These are phyloP conservation scores for Carex parvula DNA, from an alignment of 176 grass and related monocot species.

Conservation along the genomic window DNA sequence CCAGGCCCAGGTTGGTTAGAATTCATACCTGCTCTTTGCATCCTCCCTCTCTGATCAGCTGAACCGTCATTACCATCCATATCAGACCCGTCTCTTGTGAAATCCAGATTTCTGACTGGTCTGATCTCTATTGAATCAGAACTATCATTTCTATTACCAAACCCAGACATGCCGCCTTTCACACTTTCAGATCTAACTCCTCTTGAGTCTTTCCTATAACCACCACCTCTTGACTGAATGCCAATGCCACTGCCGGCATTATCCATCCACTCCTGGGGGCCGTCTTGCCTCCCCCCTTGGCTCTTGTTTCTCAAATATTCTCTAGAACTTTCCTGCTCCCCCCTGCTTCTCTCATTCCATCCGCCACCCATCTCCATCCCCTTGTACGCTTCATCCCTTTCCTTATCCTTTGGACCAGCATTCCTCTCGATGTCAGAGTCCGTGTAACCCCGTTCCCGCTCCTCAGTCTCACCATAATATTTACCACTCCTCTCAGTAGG, in stretches of 20 bases:
- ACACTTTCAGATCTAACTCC: conserved; percentile 59
- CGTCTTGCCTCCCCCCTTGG: conserved; percentile 48
- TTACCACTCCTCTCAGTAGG: conserved; percentile 37
- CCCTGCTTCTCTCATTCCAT: conserved; percentile 42
- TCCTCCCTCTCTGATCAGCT: conserved; percentile 35
- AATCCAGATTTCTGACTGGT: conserved; percentile 77
- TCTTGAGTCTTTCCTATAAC: conserved; percentile 65
- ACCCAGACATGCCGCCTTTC: conserved; percentile 42
- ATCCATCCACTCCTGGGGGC: conserved; percentile 52
- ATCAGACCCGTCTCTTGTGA: conserved; percentile 60
- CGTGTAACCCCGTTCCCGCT: conserved; percentile 33
- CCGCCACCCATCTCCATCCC: conserved; percentile 29
- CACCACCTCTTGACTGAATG: conserved; percentile 45
- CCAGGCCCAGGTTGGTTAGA: conserved; percentile 31
- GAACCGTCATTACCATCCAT: conserved; percentile 53
- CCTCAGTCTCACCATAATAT: conserved; percentile 36
- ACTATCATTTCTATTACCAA: conserved; percentile 69
- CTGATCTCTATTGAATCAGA: conserved; percentile 97
- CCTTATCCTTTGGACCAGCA: conserved; percentile 37
- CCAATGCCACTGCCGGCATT: conserved; percentile 7
- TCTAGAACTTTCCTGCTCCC: conserved; percentile 52
- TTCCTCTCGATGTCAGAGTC: conserved; percentile 51
- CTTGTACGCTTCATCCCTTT: conserved; percentile 31
- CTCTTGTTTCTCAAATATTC: conserved; percentile 50
- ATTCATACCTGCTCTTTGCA: conserved; percentile 37